Evolutionary conservation across 1,284 basidiomycete species (phyloP), one percentile per base, ranked within the genome.

Genomic region (Sanghuangporus weigelae): DNA sequence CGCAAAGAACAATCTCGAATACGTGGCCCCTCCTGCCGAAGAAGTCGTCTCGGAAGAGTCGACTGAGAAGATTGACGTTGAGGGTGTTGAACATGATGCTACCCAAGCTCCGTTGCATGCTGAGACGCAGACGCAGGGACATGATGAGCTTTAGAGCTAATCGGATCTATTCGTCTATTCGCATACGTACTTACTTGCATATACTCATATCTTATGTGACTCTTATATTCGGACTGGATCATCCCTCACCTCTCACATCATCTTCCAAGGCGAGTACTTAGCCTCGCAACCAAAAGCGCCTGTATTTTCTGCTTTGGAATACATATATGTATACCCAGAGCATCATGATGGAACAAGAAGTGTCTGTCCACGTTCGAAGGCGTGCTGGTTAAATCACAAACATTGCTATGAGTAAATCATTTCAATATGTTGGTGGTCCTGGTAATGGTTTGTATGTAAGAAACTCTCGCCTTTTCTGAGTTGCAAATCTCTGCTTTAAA

Each of bases 1-100:
- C 71, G 87, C 89, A 31, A 88, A 87, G 79, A 93, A 93, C 78
- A 77, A 83, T 14, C 77, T 89, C 14, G 80, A 80, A 23, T 57
- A 57, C 48, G 49, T 40, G n/a, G 4, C 40, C 11, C 40, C 64
- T 23, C 40, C 60, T n/a, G 21, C 44, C 14, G 44, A 57, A 35
- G 57, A 50, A 16, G 60, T 23, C 31, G 50, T 23, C 21, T 51
- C 23, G 26, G 44, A 46, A 46, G 44, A 46, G 16, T 51, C 50
- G 16, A 51, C n/a, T 5, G 44, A 46, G 44, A 19, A 42, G 40
- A 42, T 3, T 12, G 40, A 42, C 11, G 40, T n/a, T 16, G 44
- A 46, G 44, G 21, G 19, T n/a, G 50, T 16, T 51, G 7, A 7
- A 7, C 50, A 51, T 35, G 50, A 51, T 7, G 19, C 50, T 23